Conservation (phyloP, 805 yeast genomes). For the Wickerhamiella siamensis region DNA sequence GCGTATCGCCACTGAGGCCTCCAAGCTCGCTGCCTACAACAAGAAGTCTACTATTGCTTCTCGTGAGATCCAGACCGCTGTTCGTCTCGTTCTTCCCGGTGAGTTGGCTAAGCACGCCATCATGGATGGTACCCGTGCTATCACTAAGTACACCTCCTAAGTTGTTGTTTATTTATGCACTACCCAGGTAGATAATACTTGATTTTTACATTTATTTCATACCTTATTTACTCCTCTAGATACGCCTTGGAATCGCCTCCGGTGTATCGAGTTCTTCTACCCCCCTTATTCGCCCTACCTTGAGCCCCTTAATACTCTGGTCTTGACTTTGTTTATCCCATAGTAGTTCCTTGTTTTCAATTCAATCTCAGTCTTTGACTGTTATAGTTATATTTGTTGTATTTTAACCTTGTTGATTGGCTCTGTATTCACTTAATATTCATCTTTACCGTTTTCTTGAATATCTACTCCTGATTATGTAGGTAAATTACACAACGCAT, state of each 20-base stretch:
- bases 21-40: slow-evolving; percentile 97
- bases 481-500: slow-evolving; percentile 1
- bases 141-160: slow-evolving; percentile 79
- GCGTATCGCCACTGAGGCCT: slow-evolving; percentile 96
- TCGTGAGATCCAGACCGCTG: slow-evolving; percentile 97
- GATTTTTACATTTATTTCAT: background rate
- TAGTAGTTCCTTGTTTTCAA: too few species aligned
- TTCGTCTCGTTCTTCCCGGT: slow-evolving; percentile 95
- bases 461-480: background rate
- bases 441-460: background rate
- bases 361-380: too few species aligned
- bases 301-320: too few species aligned
- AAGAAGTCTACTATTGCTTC: slow-evolving; percentile 96
- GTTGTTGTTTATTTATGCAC: slow-evolving; percentile 15
- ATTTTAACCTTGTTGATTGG: too few species aligned
- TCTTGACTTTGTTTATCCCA: too few species aligned
- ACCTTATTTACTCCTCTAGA: too few species aligned
- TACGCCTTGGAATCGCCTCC: too few species aligned
- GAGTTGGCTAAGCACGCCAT: slow-evolving; percentile 98
- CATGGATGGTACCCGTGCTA: slow-evolving; percentile 97
- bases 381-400: too few species aligned
- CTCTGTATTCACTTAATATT: background rate
- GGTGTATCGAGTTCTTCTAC: too few species aligned
- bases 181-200: slow-evolving; percentile 1
- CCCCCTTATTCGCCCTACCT: too few species aligned